phyloP scores from a whole-genome alignment of 768 basidiomycete genomes.

The Phlebiopsis flavidoalba region DNA sequence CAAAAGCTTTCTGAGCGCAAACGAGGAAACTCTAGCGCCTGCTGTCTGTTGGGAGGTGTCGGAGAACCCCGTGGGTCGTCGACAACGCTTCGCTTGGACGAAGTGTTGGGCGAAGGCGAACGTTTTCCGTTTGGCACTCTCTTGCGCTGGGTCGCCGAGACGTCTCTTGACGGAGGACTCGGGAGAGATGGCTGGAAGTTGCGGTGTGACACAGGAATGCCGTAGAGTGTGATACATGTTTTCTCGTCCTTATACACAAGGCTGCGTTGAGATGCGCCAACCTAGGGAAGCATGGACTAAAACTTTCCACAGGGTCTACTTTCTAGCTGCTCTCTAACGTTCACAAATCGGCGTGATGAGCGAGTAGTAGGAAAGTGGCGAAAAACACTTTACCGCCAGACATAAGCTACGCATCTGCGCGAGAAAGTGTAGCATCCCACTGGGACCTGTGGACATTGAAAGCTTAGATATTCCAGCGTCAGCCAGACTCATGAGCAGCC shows the following conservation, averaged over 20 bases:
- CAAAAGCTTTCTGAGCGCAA: not conserved
- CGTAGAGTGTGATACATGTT: constrained; percentile 58
- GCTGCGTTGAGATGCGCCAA: constrained; percentile 26
- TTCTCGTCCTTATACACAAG: constrained; percentile 59
- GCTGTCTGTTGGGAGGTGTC: not conserved
- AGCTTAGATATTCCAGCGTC: constrained; percentile 55
- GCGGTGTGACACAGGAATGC: constrained; percentile 33
- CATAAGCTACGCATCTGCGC: constrained; percentile 67
- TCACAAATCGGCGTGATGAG: constrained; percentile 27
- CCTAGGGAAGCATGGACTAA: constrained; percentile 23
- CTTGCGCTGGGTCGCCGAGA: constrained; percentile 4
- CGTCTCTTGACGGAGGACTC: not conserved
- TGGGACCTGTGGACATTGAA: constrained; percentile 71
- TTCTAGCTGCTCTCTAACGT: constrained; percentile 23
- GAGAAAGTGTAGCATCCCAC: constrained; percentile 63
- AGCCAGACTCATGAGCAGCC: constrained; percentile 74
- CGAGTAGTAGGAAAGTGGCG: constrained; percentile 29
- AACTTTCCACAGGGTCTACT: constrained; percentile 42
- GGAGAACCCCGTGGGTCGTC: not conserved
- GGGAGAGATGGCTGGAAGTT: constrained; percentile 20
- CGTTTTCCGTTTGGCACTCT: constrained; percentile 25
- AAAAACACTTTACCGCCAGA: constrained; percentile 52
- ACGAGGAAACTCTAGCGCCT: not conserved
- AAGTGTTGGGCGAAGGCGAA: constrained; percentile 14
- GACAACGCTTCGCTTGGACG: constrained; percentile 17